These are phyloP conservation scores for Candida andamanensis DNA, from an alignment of 805 yeast species.

Conservation along the genomic window DNA sequence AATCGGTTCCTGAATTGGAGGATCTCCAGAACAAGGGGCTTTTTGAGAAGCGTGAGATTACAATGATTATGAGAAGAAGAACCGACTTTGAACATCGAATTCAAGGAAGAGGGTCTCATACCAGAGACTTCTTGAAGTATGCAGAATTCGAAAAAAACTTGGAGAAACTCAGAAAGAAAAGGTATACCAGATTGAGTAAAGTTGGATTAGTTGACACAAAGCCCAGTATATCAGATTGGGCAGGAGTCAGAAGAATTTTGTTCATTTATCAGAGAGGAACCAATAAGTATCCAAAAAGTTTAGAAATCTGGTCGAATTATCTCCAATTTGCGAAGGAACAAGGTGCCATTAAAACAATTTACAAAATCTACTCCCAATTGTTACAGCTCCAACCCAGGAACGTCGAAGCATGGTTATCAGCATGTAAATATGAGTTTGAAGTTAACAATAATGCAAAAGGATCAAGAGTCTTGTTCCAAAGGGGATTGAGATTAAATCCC, in stretches of 20 bases:
- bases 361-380: conserved; percentile 70
- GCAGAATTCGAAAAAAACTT: conserved; percentile 75
- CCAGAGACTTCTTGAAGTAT: conserved; percentile 73
- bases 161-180: conserved; percentile 69
- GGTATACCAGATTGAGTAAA: conserved; percentile 57
- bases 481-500: conserved; percentile 77
- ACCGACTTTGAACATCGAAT: conserved; percentile 94
- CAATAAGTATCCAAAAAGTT: conserved; percentile 70
- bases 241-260: conserved; percentile 73
- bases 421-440: conserved; percentile 91
- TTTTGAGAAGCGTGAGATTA: conserved; percentile 77
- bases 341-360: conserved; percentile 67
- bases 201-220: conserved; percentile 53
- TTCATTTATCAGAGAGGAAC: conserved; percentile 83
- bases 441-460: conserved; percentile 83
- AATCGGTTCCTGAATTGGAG: conserved; percentile 85
- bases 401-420: conserved; percentile 87
- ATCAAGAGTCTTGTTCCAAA: conserved; percentile 80
- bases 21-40: conserved; percentile 78
- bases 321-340: conserved; percentile 61
- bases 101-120: conserved; percentile 73
- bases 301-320: conserved; percentile 74
- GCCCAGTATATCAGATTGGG: conserved; percentile 78
- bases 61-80: conserved; percentile 82
- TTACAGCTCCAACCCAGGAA: conserved; percentile 88